A percentile compares a stretch with the other conserved stretches of the same genome.
These are phyloP conservation scores for Rhodocollybia butyracea DNA, from an alignment of 768 basidiomycete genomes.

Conservation along the genomic window DNA sequence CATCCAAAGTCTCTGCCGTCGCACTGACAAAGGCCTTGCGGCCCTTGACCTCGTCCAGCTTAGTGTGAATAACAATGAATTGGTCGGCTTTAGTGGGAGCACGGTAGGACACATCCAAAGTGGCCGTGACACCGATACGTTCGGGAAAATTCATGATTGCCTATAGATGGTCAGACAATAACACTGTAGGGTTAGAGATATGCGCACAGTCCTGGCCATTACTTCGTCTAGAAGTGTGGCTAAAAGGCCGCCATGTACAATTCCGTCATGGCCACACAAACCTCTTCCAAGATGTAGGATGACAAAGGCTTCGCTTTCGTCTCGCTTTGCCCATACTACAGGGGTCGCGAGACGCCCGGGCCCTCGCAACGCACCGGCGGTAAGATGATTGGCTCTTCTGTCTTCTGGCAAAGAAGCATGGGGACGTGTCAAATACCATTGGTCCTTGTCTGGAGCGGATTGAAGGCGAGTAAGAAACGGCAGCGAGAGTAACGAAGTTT, in stretches of 20 bases:
- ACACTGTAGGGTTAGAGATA: constrained; percentile 8
- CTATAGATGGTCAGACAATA: no score
- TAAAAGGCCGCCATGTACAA: constrained; percentile 88
- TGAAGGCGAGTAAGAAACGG: constrained; percentile 55
- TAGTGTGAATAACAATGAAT: constrained; percentile 81
- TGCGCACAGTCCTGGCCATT: constrained; percentile 71
- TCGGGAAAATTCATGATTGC: constrained; percentile 83
- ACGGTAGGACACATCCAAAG: constrained; percentile 73
- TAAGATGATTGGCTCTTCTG: constrained; percentile 75
- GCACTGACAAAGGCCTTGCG: constrained; percentile 75
- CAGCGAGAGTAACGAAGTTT: constrained; percentile 65
- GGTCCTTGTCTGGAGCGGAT: constrained; percentile 40
- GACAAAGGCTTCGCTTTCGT: constrained; percentile 70
- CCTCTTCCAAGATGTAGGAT: constrained; percentile 83
- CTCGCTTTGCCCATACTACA: constrained; percentile 65
- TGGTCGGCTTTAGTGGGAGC: constrained; percentile 90
- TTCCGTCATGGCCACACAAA: constrained; percentile 91
- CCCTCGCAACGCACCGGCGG: constrained; percentile 80
- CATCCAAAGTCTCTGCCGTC: constrained; percentile 75
- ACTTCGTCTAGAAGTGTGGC: constrained; percentile 91
- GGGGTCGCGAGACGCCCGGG: constrained; percentile 86
- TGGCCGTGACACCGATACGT: constrained; percentile 90
- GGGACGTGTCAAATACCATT: constrained; percentile 79
- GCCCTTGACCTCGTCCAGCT: constrained; percentile 63
- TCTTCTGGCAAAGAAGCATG: constrained; percentile 69